A percentile compares a stretch with the other conserved stretches of the same genome.
Evolutionary conservation across 2,329 filamentous ascomycete genomes (phyloP).

Genomic region (Penicillium polonicum): DNA sequence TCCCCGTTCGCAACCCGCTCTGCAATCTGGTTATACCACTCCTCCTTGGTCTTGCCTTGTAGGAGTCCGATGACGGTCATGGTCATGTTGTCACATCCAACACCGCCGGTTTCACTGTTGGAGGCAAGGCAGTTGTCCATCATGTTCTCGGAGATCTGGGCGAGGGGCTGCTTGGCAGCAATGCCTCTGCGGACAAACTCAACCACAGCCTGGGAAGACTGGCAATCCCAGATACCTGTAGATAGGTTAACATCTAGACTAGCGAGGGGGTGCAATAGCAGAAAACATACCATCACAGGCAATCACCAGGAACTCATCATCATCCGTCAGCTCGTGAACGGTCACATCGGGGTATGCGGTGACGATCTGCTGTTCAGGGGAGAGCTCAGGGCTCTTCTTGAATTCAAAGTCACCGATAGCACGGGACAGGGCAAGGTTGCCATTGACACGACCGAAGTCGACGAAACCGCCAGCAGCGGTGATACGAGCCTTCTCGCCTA

Average conservation of each 20-base stretch:
- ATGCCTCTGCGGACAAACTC: constrained; percentile 97
- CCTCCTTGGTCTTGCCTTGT: constrained; percentile 87
- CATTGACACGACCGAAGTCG: constrained; percentile 97
- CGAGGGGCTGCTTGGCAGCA: constrained; percentile 90
- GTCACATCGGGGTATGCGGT: constrained; percentile 95
- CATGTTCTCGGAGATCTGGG: constrained; percentile 98
- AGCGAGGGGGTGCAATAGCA: constrained; percentile 5
- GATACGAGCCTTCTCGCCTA: constrained; percentile 93
- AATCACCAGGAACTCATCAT: constrained; percentile 93
- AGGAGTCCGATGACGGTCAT: constrained; percentile 90
- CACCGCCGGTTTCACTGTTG: constrained; percentile 95
- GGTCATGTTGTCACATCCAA: constrained; percentile 99
- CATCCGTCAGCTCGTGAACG: constrained; percentile 81
- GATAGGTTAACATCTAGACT: constrained; percentile 3
- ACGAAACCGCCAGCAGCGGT: constrained; percentile 95
- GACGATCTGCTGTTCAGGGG: constrained; percentile 98
- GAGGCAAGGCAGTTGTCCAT: constrained; percentile 99
- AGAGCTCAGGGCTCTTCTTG: constrained; percentile 96
- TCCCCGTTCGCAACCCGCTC: constrained; percentile 94
- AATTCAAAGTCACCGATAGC: constrained; percentile 99
- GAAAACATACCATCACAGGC: constrained; percentile 77
- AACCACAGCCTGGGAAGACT: constrained; percentile 94
- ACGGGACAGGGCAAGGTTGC: constrained; percentile 92
- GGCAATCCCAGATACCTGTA: constrained; percentile 97
- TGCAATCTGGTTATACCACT: constrained; percentile 97